Conservation (phyloP, 192 early-diverging fungal genomes). For the Rhizophagus prolifer region DNA sequence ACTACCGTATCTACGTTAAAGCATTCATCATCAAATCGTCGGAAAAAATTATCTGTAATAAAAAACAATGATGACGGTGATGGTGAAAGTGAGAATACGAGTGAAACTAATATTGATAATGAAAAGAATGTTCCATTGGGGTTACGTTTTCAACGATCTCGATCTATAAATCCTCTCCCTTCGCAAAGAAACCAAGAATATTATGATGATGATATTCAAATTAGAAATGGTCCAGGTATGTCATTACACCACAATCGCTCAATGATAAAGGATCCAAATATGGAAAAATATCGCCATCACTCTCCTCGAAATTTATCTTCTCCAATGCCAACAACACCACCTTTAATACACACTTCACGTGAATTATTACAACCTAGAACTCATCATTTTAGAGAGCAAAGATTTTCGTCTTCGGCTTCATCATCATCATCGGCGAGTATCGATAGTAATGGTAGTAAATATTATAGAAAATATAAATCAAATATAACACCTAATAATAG, state of each 20-base stretch:
- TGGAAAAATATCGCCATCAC: not conserved
- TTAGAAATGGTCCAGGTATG: not conserved
- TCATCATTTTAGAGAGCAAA: not conserved
- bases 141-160: not conserved
- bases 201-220: not conserved
- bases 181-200: not conserved
- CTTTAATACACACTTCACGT: not conserved
- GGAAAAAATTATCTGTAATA: not conserved
- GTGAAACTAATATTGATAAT: not conserved
- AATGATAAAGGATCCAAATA: not conserved
- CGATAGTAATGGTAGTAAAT: not conserved
- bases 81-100: not conserved
- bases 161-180: not conserved
- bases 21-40: not conserved
- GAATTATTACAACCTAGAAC: not conserved
- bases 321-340: not conserved
- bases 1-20: not conserved
- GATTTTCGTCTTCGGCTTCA: not conserved
- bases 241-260: not conserved
- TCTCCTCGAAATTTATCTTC: not conserved
- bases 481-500: not conserved
- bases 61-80: not conserved
- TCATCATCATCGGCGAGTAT: not conserved
- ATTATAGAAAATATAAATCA: not conserved
- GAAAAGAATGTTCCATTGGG: constrained; percentile 7